phyloP scores from a whole-genome alignment of 2,329 filamentous ascomycete genomes.

The Exserohilum rostratum region DNA sequence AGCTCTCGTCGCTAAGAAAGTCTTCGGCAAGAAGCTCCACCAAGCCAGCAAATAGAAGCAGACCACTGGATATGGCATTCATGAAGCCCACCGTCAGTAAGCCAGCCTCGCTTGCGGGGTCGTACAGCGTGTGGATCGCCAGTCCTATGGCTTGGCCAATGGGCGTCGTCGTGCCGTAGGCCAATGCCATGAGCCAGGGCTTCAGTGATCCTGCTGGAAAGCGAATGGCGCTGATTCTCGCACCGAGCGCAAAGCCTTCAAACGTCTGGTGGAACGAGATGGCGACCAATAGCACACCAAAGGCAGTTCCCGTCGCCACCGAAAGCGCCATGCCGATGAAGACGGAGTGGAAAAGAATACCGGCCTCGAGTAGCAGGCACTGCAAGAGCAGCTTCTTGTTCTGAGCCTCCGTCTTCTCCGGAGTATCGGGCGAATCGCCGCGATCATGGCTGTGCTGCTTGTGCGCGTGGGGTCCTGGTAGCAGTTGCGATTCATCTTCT shows the following conservation, averaged over 20 bases:
- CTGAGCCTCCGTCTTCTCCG: slow-evolving; percentile 52
- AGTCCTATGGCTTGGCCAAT: slow-evolving; percentile 59
- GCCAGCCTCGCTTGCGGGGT: slow-evolving; percentile 55
- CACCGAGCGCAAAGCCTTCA: slow-evolving; percentile 71
- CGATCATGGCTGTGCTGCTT: slow-evolving; percentile 22
- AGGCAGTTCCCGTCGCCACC: slow-evolving; percentile 69
- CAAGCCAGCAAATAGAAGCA: slow-evolving; percentile 57
- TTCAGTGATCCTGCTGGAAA: slow-evolving; percentile 75
- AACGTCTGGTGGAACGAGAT: slow-evolving; percentile 76
- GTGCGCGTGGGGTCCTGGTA: slow-evolving; percentile 30
- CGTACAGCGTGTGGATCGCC: slow-evolving; percentile 57
- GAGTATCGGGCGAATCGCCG: slow-evolving; percentile 21
- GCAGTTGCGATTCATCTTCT: slow-evolving; percentile 42
- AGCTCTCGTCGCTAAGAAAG: slow-evolving; percentile 67
- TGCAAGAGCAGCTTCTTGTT: slow-evolving; percentile 70
- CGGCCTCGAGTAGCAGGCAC: slow-evolving; percentile 76
- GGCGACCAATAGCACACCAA: slow-evolving; percentile 69
- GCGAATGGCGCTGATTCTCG: slow-evolving; percentile 69
- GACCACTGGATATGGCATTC: slow-evolving; percentile 56
- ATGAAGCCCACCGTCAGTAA: slow-evolving; percentile 58
- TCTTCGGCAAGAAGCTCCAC: slow-evolving; percentile 59
- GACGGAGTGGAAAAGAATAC: slow-evolving; percentile 79
- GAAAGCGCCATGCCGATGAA: slow-evolving; percentile 77
- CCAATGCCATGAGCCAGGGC: slow-evolving; percentile 73
- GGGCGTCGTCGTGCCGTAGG: slow-evolving; percentile 65